Conservation (phyloP, 768 basidiomycete species). For the Lentinus tigrinus region DNA sequence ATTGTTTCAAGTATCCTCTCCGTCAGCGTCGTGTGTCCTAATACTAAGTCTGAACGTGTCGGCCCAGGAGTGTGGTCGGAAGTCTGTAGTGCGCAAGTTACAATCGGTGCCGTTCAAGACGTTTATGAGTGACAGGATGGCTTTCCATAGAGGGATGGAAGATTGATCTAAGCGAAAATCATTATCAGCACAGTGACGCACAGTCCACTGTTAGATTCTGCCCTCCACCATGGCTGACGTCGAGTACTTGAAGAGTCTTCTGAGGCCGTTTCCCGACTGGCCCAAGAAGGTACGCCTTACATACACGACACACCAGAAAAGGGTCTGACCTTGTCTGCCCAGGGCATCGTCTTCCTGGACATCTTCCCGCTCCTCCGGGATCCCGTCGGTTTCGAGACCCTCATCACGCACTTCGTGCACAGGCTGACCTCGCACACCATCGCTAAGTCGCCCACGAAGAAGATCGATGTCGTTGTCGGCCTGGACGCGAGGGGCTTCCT, state of each 20-base stretch:
- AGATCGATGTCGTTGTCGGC: constrained; percentile 90
- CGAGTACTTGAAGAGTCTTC: constrained; percentile 59
- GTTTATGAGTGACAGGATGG: too few relatives aligned
- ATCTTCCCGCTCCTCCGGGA: constrained; percentile 91
- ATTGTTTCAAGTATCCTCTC: background rate
- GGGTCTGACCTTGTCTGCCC: background rate
- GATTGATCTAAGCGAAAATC: background rate
- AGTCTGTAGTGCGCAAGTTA: too few relatives aligned
- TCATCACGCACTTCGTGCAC: constrained; percentile 86
- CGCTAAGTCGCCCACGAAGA: constrained; percentile 53
- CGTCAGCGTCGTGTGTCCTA: background rate
- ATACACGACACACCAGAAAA: background rate
- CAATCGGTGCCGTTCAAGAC: too few relatives aligned
- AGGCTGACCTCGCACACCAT: constrained; percentile 82
- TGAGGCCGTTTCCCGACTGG: constrained; percentile 71
- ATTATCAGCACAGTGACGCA: background rate
- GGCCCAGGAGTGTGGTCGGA: too few relatives aligned
- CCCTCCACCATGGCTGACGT: constrained; percentile 65
- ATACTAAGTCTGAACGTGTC: too few relatives aligned
- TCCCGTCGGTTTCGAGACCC: constrained; percentile 84
- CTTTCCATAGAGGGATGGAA: too few relatives aligned
- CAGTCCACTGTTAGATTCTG: background rate
- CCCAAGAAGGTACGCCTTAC: constrained; percentile 76
- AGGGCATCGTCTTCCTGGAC: constrained; percentile 93
- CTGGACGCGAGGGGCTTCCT: constrained; percentile 97